Conservation (phyloP, 345 rosid species). For the Citrus sinensis region DNA sequence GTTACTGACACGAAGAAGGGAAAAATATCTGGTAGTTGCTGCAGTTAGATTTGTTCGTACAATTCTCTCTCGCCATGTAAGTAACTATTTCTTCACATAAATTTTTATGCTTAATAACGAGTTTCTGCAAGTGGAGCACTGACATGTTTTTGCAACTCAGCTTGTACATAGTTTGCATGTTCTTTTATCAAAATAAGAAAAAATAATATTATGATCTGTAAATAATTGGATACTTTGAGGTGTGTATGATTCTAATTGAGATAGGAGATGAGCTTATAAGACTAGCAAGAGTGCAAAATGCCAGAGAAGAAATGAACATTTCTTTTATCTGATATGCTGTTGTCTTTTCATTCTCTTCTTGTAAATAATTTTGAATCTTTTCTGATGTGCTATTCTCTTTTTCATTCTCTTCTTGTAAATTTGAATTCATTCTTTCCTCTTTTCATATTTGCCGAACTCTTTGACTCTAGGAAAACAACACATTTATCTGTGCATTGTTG, state of each 20-base stretch:
- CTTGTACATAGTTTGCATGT: background rate
- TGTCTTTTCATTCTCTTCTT: background rate
- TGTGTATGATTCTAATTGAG: background rate
- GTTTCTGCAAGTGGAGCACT: background rate
- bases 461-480: background rate
- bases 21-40: conserved; percentile 90
- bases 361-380: background rate
- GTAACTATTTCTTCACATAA: conserved; percentile 26
- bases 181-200: background rate
- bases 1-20: conserved; percentile 76
- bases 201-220: background rate
- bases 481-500: background rate
- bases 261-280: background rate
- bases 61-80: conserved; percentile 75
- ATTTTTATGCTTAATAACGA: background rate
- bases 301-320: background rate
- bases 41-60: conserved; percentile 94
- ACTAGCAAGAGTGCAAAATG: background rate
- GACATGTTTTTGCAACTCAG: background rate
- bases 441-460: background rate
- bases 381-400: too few species aligned
- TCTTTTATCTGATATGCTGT: background rate
- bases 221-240: background rate
- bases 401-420: background rate
- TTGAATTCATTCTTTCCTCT: background rate